phyloP scores from a whole-genome alignment of 257 asterid genomes.

The Nicotiana undulata region DNA sequence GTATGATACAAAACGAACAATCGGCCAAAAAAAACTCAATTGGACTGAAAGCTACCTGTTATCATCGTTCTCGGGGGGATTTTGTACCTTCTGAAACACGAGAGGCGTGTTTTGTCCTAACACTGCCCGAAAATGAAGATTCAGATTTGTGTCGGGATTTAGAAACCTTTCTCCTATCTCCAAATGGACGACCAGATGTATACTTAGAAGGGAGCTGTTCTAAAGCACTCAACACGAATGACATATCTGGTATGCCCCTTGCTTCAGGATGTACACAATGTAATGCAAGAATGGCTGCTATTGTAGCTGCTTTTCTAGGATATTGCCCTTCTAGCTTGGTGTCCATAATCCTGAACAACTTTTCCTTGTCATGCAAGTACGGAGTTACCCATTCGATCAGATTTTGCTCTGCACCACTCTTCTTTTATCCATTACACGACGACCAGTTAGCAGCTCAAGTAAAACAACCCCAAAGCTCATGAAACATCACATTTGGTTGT shows the following conservation, averaged over 20 bases:
- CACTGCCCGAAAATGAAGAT: not conserved
- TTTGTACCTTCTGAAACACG: slow-evolving; percentile 3
- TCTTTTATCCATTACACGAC: slow-evolving; percentile 21
- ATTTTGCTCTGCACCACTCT: slow-evolving; percentile 13
- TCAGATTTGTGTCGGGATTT: not conserved
- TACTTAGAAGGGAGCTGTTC: slow-evolving; percentile 20
- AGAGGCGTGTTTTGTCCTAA: not conserved
- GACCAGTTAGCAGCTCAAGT: slow-evolving; percentile 34
- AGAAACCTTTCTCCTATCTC: not conserved
- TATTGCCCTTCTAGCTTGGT: slow-evolving; percentile 30
- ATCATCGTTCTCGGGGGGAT: not conserved
- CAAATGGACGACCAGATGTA: not conserved
- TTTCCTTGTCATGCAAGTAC: slow-evolving; percentile 19
- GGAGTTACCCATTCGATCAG: slow-evolving; percentile 31
- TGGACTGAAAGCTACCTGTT: not conserved
- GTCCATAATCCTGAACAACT: slow-evolving; percentile 29
- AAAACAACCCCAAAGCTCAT: slow-evolving; percentile 39
- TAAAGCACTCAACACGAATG: slow-evolving; percentile 19
- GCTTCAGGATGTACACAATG: slow-evolving; percentile 25
- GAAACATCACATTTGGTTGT: slow-evolving; percentile 29
- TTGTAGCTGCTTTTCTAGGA: slow-evolving; percentile 25
- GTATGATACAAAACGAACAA: too few species aligned
- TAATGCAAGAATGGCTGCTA: slow-evolving; percentile 26
- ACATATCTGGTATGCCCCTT: slow-evolving; percentile 26
- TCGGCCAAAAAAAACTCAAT: not conserved